Percentiles rank a stretch among this genome's conserved stretches.
Evolutionary conservation across 169 alveolate genomes (phyloP).

Genomic region (Plasmodium gonderi): DNA sequence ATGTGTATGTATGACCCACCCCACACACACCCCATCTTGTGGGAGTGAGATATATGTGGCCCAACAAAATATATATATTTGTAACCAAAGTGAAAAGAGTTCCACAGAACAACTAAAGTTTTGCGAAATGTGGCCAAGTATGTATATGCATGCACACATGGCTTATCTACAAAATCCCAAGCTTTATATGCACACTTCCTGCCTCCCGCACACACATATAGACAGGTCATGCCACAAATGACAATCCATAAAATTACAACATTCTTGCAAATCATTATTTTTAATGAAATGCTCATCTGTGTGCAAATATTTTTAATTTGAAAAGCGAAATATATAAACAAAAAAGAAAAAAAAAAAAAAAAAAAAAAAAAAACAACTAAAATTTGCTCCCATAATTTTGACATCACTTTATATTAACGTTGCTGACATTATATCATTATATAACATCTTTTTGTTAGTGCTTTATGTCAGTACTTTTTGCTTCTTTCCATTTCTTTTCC

Average conservation of each 20-base stretch:
- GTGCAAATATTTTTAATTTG: constrained; percentile 31
- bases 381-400: not conserved
- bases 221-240: not conserved
- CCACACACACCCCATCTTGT: no score
- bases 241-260: not conserved
- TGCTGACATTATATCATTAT: not conserved
- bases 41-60: no score
- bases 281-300: constrained; percentile 13
- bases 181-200: no score
- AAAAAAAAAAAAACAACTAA: not conserved
- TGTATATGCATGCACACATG: not conserved
- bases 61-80: not conserved
- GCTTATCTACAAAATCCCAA: not conserved
- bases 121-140: not conserved
- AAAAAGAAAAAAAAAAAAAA: not conserved
- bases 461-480: not conserved
- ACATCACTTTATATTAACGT: not conserved
- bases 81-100: not conserved
- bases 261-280: not conserved
- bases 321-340: not conserved
- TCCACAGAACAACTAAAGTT: not conserved
- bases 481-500: not conserved
- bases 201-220: no score
- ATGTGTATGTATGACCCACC: no score
- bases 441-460: not conserved